Evolutionary conservation across 2,329 filamentous ascomycete species (phyloP), one percentile per base, ranked within the genome.

Genomic region (Aspergillus fructus): DNA sequence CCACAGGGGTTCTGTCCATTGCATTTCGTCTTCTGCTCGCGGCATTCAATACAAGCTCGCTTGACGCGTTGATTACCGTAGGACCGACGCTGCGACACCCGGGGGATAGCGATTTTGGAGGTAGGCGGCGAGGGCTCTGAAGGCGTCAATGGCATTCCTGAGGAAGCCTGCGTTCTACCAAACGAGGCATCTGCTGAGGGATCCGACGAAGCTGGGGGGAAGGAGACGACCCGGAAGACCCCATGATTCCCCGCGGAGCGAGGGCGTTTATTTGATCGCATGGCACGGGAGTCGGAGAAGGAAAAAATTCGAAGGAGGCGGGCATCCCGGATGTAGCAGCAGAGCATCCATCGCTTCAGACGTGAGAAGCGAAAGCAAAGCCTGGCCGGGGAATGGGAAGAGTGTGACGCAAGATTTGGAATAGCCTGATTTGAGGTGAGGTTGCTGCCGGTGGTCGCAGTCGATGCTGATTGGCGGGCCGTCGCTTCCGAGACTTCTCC

Each of bases 11-110:
- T 71, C 62, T 78, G 74, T 5, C 77, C 77, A 59, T 71, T 76
- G 65, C 77, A 79, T 66, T 78, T 79, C 51, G 74, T 76, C 63
- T 79, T 79, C 49, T 76, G 71, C 42, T 76, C 72, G 11, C 76
- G 74, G 59, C 77, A 79, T 49, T 75, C 74, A 59, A 79, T 76
- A 55, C 77, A 79, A 6, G 77, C 76, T 41, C 67, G 68, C 53
- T 69, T 71, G 37, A 73, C 71, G 23, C 72, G 70, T 49, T 69
- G 68, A 34, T 64, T 70, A 48, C 55, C 66, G 62, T 58, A 66
- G 49, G 40, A 60, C 58, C 62, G 63, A 11, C 63, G 45, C 37
- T 62, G 62, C 12, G 63, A 54, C 5, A 61, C 60, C 30, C 70
- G 63, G n/a, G 70, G 70, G 12, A 73, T 73, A 19, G 67, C 57